Evolutionary conservation across 495 filamentous ascomycete genomes (phyloP).

Genomic region (Trichoderma erinaceum): DNA sequence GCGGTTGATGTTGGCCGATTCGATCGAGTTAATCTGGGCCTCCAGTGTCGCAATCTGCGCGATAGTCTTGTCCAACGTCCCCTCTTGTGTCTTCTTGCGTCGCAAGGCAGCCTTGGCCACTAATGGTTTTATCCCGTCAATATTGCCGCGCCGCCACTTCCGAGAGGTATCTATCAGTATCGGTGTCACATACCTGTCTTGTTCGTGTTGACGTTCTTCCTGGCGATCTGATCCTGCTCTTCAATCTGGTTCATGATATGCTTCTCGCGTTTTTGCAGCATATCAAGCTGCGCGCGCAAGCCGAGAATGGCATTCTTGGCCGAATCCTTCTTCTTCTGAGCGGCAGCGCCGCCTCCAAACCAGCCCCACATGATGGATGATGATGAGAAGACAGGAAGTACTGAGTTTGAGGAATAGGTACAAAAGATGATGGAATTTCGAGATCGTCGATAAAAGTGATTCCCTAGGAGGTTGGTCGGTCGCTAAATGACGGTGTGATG

Average conservation of each 20-base stretch:
- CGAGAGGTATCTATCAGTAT: neutral
- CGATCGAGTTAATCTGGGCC: constrained; percentile 93
- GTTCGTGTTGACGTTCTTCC: constrained; percentile 84
- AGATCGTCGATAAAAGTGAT: constrained; percentile 3
- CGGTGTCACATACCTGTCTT: constrained; percentile 63
- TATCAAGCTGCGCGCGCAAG: constrained; percentile 83
- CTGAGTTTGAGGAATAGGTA: neutral
- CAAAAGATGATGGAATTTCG: neutral
- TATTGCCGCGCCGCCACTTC: neutral
- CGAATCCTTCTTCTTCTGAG: constrained; percentile 80
- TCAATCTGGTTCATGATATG: constrained; percentile 86
- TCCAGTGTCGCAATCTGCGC: constrained; percentile 88
- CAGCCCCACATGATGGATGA: constrained; percentile 59
- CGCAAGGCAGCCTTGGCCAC: constrained; percentile 86
- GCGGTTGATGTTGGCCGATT: constrained; percentile 96
- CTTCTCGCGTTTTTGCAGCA: constrained; percentile 94
- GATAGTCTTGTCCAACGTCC: constrained; percentile 81
- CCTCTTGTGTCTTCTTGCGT: constrained; percentile 90
- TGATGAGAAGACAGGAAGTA: constrained; percentile 18
- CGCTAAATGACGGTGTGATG: constrained; percentile 13
- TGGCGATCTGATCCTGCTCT: constrained; percentile 86
- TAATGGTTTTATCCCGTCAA: constrained; percentile 32
- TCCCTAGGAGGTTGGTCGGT: constrained; percentile 12
- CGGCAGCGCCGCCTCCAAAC: constrained; percentile 76
- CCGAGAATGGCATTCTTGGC: constrained; percentile 95